Conservation (phyloP, 805 yeast genomes). For the Kodamaea nitidulidarum region DNA sequence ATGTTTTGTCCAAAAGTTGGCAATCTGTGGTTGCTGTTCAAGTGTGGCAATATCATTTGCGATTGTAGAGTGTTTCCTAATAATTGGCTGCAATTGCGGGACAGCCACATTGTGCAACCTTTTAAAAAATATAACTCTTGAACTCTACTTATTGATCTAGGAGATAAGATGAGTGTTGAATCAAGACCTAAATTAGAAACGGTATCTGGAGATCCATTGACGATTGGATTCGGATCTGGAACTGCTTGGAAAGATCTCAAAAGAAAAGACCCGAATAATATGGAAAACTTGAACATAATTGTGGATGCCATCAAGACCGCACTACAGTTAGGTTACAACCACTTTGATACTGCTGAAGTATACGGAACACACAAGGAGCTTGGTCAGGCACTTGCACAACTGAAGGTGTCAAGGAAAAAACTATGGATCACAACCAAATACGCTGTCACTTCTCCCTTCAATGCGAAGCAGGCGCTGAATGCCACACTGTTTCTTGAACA, state of each 20-base stretch:
- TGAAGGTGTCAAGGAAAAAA: conserved; percentile 16
- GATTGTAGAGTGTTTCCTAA: too few relatives aligned
- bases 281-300: conserved; percentile 14
- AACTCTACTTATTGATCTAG: too few relatives aligned
- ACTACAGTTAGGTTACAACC: conserved; percentile 17
- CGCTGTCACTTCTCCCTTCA: conserved; percentile 29
- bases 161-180: neutral
- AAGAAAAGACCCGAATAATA: conserved; percentile 19
- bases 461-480: conserved; percentile 27
- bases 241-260: conserved; percentile 44
- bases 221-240: conserved; percentile 50
- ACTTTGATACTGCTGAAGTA: conserved; percentile 21
- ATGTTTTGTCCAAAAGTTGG: too few relatives aligned
- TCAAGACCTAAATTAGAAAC: conserved; percentile 15
- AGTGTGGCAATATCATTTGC: too few relatives aligned
- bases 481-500: conserved; percentile 45
- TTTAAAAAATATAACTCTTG: neutral
- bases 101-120: neutral
- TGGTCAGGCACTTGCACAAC: conserved; percentile 14
- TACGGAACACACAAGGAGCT: conserved; percentile 20
- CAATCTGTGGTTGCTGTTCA: too few relatives aligned
- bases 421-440: conserved; percentile 23
- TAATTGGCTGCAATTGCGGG: neutral
- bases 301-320: conserved; percentile 14
- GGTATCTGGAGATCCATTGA: conserved; percentile 31